Conservation (phyloP, 2,329 filamentous ascomycete genomes). For the Exophiala oligosperma region DNA sequence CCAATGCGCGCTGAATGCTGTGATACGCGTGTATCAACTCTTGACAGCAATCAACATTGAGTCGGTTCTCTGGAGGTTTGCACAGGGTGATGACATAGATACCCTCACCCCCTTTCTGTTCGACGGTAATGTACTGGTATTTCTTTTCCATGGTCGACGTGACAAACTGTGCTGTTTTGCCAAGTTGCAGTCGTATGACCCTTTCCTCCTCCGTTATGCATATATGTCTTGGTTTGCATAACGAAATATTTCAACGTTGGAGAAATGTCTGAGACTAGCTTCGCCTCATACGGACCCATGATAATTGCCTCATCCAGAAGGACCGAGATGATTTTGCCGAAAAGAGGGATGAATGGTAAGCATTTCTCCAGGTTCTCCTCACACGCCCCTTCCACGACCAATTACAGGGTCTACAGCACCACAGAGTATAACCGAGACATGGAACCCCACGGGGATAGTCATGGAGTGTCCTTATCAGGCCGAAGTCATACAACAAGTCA, state of each 20-base stretch:
- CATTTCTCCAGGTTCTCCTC: background rate
- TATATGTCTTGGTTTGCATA: too few species aligned
- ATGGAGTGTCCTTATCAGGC: background rate
- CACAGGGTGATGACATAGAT: constrained; percentile 50
- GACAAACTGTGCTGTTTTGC: too few species aligned
- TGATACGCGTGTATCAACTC: constrained; percentile 53
- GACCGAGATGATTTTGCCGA: background rate
- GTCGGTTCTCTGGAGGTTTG: constrained; percentile 54
- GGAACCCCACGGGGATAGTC: background rate
- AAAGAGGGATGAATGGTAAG: background rate
- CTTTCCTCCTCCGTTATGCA: too few species aligned
- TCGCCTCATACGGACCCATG: too few species aligned
- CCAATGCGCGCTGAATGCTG: constrained; percentile 41
- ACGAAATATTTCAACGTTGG: too few species aligned
- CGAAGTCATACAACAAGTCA: background rate
- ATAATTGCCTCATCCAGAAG: background rate
- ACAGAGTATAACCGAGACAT: background rate
- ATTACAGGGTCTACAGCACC: background rate
- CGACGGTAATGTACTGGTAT: constrained; percentile 1
- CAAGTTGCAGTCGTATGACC: too few species aligned
- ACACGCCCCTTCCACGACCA: background rate
- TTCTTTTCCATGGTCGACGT: background rate
- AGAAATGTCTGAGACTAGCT: too few species aligned
- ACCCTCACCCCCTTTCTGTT: background rate
- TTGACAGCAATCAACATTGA: constrained; percentile 52